A percentile compares a stretch with the other conserved stretches of the same genome.
phyloP scores from a whole-genome alignment of 148 eudicot species.

The Pouteria glomerata region DNA sequence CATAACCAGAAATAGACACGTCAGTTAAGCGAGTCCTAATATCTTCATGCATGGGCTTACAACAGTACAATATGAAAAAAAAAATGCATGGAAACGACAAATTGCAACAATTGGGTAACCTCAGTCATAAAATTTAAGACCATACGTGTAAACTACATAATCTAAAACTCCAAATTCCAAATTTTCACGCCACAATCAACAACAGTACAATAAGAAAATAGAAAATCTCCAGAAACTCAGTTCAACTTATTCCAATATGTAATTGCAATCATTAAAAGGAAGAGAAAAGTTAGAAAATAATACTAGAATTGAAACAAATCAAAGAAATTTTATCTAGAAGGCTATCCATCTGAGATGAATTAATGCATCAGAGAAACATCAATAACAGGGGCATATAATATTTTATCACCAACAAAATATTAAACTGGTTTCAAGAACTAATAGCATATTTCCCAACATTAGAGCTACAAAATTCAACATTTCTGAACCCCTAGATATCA shows the following conservation, averaged over 20 bases:
- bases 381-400: not conserved
- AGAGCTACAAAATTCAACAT: not conserved
- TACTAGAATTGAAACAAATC: not conserved
- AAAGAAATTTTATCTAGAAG: not conserved
- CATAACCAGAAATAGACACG: not conserved
- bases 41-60: not conserved
- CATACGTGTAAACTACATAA: not conserved
- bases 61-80: not conserved
- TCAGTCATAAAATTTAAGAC: not conserved
- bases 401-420: not conserved
- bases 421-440: not conserved
- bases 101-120: not conserved
- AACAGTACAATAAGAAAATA: not conserved
- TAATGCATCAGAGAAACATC: not conserved
- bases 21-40: not conserved
- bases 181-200: not conserved
- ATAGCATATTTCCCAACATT: not conserved
- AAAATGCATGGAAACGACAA: not conserved
- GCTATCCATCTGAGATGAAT: not conserved
- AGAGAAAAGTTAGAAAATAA: not conserved
- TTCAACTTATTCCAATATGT: not conserved
- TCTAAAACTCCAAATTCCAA: conserved; percentile 1
- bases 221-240: not conserved
- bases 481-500: not conserved
- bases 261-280: not conserved